Evolutionary conservation across 176 grass and related monocot genomes (phyloP), one percentile per base, ranked within the genome.

Genomic region (Carex kokanica): DNA sequence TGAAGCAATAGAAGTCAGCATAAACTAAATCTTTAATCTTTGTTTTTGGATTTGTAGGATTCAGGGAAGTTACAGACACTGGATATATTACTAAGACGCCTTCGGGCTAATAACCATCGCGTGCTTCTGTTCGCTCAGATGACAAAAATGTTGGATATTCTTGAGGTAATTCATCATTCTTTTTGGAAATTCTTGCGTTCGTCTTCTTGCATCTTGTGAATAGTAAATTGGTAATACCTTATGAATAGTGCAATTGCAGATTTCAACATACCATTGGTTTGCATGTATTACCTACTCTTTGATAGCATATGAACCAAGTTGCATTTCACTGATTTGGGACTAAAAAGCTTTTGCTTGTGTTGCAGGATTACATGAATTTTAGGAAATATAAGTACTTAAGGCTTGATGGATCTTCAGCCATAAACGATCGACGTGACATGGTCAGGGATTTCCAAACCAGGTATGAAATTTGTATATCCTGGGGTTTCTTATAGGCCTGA

Each of bases 111-210:
- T 83, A 95, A 95, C 86, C 97, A 99, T 83, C 97, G 97, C 38
- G 97, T 99, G 70, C 93, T 99, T 60, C 80, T 99, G 61, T 99
- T 99, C 86, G 93, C 93, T 70, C 97, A 99, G 86, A 99, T 99
- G 97, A 99, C 97, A 87, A 99, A 99, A 92, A 99, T 99, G 97
- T 88, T 99, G 78, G 89, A 99, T 87, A 99, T 96, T 85, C 93
- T 99, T 69, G 97, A 99, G 97, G 97, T 99, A 93, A 58, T 67
- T 82, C 49, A 21, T 47, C 27, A 78, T 78, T 25, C 51, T 64
- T 88, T 79, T 57, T 78, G 75, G 40, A 78, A 65, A 7, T 2
- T 15, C 54, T 54, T 78, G 51, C 16, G 18, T 78, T 58, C 8
- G 0, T 57, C 27, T 78, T 78, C 29, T 78, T 18, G 32, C 18